Conservation (phyloP, 352 stramenopile species). For the Globisporangium cederbergense region DNA sequence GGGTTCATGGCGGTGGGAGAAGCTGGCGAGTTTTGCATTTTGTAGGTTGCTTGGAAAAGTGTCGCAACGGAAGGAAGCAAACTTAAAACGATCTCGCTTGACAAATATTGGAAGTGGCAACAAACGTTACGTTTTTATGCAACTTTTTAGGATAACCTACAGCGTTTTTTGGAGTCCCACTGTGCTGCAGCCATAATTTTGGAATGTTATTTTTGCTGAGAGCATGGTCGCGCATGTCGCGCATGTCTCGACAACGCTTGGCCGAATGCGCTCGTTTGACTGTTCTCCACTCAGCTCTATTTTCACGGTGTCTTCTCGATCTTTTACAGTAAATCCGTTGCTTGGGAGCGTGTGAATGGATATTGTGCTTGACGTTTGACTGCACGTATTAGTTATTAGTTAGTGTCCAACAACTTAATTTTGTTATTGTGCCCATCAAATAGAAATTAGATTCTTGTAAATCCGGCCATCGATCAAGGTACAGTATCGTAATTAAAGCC, state of each 20-base stretch:
- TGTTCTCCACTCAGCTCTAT: background rate
- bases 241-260: slow-evolving; percentile 6
- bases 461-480: no score
- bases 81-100: background rate
- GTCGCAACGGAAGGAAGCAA: background rate
- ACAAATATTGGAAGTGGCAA: background rate
- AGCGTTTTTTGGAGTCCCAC: background rate
- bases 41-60: slow-evolving; percentile 1
- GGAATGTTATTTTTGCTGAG: slow-evolving; percentile 6
- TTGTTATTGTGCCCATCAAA: no score
- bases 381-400: no score
- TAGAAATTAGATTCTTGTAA: no score
- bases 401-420: no score
- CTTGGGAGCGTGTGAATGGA: no score
- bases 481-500: no score
- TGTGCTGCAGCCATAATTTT: slow-evolving; percentile 9
- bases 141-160: slow-evolving; percentile 14
- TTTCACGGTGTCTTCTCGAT: background rate
- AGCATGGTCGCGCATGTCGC: slow-evolving; percentile 3
- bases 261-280: background rate
- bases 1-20: no score
- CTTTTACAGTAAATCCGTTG: background rate
- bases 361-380: no score
- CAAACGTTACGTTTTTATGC: slow-evolving; percentile 5
- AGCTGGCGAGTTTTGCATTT: background rate